Conservation (phyloP, 2,329 filamentous ascomycete genomes). For the Penicillium capsulatum region DNA sequence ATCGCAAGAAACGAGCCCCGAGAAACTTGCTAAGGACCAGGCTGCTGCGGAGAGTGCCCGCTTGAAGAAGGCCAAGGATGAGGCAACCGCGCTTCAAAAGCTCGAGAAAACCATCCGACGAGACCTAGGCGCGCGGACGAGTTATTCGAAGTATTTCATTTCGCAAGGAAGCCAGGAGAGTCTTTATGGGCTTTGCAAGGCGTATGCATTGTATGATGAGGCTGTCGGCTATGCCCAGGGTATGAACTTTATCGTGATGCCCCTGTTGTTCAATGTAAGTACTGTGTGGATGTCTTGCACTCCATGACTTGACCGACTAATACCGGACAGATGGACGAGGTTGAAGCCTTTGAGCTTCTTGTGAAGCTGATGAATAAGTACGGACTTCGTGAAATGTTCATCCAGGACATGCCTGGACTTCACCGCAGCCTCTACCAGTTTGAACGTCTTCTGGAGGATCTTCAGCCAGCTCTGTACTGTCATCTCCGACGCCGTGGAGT, state of each 20-base stretch:
- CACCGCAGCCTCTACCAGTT: slow-evolving; percentile 94
- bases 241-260: slow-evolving; percentile 99
- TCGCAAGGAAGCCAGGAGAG: slow-evolving; percentile 88
- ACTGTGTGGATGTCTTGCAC: not conserved
- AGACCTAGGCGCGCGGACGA: slow-evolving; percentile 86
- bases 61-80: slow-evolving; percentile 75
- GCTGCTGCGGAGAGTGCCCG: slow-evolving; percentile 61
- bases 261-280: slow-evolving; percentile 83
- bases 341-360: slow-evolving; percentile 90
- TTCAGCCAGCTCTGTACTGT: slow-evolving; percentile 90
- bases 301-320: slow-evolving; percentile 1
- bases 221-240: slow-evolving; percentile 94
- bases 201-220: slow-evolving; percentile 93
- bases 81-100: slow-evolving; percentile 67
- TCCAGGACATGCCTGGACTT: slow-evolving; percentile 92
- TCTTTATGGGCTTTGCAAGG: slow-evolving; percentile 93
- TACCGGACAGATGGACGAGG: slow-evolving; percentile 73
- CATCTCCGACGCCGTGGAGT: slow-evolving; percentile 86
- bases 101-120: slow-evolving; percentile 88
- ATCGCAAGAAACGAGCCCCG: slow-evolving; percentile 58
- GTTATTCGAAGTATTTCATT: slow-evolving; percentile 92
- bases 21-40: slow-evolving; percentile 63
- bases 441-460: slow-evolving; percentile 85
- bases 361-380: slow-evolving; percentile 97
- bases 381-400: slow-evolving; percentile 83